Conservation (phyloP, 1,139 yeast genomes). For the Candida gigantensis region DNA sequence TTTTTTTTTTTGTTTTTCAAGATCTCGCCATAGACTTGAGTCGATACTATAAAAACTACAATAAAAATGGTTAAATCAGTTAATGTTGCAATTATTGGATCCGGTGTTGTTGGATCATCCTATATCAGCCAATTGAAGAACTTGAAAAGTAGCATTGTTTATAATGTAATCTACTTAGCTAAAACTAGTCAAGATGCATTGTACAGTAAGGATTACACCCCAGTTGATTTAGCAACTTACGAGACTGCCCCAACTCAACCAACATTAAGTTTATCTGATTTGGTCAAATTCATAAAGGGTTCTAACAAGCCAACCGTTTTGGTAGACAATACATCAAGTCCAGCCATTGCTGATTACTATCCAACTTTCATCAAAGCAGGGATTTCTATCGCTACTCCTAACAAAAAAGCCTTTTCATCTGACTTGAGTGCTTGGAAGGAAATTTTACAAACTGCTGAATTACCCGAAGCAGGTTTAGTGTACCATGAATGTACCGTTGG, state of each 20-base stretch:
- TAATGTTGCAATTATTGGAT: conserved; percentile 81
- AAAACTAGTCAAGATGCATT: conserved; percentile 68
- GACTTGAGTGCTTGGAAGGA: conserved; percentile 73
- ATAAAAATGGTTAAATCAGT: conserved; percentile 65
- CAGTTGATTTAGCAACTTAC: conserved; percentile 68
- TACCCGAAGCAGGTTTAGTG: conserved; percentile 69
- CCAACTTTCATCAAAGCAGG: conserved; percentile 74
- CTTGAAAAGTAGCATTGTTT: conserved; percentile 57
- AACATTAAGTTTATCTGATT: conserved; percentile 56
- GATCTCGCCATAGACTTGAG: too few relatives aligned
- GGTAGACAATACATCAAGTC: conserved; percentile 92
- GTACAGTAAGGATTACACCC: conserved; percentile 64
- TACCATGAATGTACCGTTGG: conserved; percentile 99
- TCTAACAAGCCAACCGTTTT: conserved; percentile 77
- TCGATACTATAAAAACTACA: too few relatives aligned
- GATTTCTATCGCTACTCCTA: conserved; percentile 94
- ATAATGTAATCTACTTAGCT: conserved; percentile 80
- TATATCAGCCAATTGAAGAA: conserved; percentile 67
- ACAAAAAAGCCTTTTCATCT: conserved; percentile 95
- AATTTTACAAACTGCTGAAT: conserved; percentile 57
- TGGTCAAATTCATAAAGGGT: conserved; percentile 61
- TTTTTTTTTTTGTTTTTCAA: too few relatives aligned
- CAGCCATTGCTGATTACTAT: conserved; percentile 70
- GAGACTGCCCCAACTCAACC: conserved; percentile 50
- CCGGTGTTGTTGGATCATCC: conserved; percentile 95